Conservation (phyloP, 805 yeast genomes). For the Lipomyces orientalis region DNA sequence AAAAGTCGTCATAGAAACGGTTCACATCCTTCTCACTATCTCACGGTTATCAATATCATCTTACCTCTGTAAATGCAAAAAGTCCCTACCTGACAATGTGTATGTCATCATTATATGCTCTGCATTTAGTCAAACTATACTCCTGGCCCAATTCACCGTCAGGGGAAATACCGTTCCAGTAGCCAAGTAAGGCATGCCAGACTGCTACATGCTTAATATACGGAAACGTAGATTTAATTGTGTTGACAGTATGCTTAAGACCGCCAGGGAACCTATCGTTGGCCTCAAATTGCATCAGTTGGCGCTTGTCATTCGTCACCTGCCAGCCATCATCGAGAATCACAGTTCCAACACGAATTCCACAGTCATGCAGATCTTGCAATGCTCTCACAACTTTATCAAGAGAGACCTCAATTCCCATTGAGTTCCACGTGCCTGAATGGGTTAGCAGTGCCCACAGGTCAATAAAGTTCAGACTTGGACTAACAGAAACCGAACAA, state of each 20-base stretch:
- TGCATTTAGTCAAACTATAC: conserved; percentile 25
- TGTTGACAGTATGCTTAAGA: conserved; percentile 39
- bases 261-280: conserved; percentile 42
- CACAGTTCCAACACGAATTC: conserved; percentile 37
- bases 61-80: no score
- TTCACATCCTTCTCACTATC: conserved; percentile 30
- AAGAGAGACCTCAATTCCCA: conserved; percentile 40
- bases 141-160: conserved; percentile 39
- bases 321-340: conserved; percentile 47
- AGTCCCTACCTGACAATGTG: conserved; percentile 23
- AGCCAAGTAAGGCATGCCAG: conserved; percentile 46
- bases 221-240: conserved; percentile 34
- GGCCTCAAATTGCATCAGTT: conserved; percentile 40
- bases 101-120: conserved; percentile 20
- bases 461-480: not conserved
- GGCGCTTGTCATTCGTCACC: conserved; percentile 35
- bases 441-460: not conserved
- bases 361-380: conserved; percentile 37
- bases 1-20: conserved; percentile 42
- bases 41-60: conserved; percentile 8
- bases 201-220: conserved; percentile 44
- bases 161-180: conserved; percentile 43
- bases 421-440: conserved; percentile 43
- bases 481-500: conserved; percentile 42
- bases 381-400: conserved; percentile 38